Evolutionary conservation across 2,329 filamentous ascomycete species (phyloP).

Genomic region (Pseudofabraea citricarpa): DNA sequence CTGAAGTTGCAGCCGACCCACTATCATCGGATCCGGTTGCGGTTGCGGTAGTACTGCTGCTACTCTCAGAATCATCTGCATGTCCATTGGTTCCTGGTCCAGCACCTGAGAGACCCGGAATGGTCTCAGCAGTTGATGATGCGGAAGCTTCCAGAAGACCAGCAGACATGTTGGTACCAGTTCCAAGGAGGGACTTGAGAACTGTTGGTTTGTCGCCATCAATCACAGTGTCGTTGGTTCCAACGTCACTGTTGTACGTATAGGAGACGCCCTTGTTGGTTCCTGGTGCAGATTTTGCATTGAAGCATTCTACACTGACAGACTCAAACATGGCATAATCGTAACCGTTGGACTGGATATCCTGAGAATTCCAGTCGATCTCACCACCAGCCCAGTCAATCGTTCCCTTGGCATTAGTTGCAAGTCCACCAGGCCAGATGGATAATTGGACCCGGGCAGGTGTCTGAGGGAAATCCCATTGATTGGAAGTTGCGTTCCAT

Average conservation of each 20-base stretch:
- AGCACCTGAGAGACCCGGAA: conserved; percentile 51
- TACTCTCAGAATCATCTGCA: conserved; percentile 22
- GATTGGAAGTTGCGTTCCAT: conserved; percentile 78
- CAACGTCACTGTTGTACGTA: conserved; percentile 61
- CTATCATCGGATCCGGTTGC: conserved; percentile 20
- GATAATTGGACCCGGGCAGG: conserved; percentile 88
- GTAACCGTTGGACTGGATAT: conserved; percentile 81
- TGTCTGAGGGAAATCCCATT: conserved; percentile 86
- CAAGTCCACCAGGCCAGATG: conserved; percentile 87
- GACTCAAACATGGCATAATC: conserved; percentile 79
- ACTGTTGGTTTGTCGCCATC: conserved; percentile 72
- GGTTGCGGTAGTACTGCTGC: conserved; percentile 26
- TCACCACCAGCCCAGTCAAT: conserved; percentile 86
- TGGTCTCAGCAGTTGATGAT: conserved; percentile 33
- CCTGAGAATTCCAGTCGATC: conserved; percentile 78
- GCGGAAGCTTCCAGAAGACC: conserved; percentile 31
- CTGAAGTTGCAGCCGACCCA: conserved; percentile 23
- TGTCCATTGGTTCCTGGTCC: conserved; percentile 34
- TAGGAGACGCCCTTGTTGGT: conserved; percentile 68
- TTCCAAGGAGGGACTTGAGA: conserved; percentile 75
- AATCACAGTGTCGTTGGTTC: conserved; percentile 71
- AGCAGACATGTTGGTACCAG: conserved; percentile 67
- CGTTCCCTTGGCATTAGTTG: conserved; percentile 76
- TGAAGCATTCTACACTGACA: conserved; percentile 82
- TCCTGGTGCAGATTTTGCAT: conserved; percentile 57